Percentiles rank a stretch among this genome's conserved stretches.
Evolutionary conservation across 306 rosid species (phyloP).

Genomic region (Cyclanthera cordifolia): DNA sequence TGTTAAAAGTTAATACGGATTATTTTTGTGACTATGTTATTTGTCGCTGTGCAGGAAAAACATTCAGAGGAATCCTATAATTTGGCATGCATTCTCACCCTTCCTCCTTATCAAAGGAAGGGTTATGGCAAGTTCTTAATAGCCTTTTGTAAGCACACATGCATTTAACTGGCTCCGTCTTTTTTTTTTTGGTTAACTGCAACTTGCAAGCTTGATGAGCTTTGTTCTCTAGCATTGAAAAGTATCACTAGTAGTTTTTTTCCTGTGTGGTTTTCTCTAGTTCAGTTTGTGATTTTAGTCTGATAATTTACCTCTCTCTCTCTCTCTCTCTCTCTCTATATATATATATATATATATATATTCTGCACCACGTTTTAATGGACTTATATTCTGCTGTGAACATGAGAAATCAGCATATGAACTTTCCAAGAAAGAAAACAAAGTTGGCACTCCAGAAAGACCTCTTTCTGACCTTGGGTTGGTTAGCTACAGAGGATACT

Average conservation of each 20-base stretch:
- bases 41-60: conserved; percentile 57
- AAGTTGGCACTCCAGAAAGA: conserved; percentile 96
- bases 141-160: conserved; percentile 71
- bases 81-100: conserved; percentile 92
- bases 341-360: too few species aligned
- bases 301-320: background rate
- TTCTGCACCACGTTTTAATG: background rate
- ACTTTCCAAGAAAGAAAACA: conserved; percentile 93
- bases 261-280: background rate
- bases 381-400: conserved; percentile 15
- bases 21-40: conserved; percentile 3
- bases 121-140: conserved; percentile 98
- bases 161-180: background rate
- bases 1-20: background rate
- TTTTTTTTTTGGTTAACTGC: background rate
- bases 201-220: background rate
- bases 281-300: background rate
- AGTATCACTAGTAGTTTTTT: background rate
- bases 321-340: too few species aligned
- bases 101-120: conserved; percentile 98
- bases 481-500: conserved; percentile 95
- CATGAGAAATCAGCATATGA: conserved; percentile 70
- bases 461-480: conserved; percentile 97
- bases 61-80: conserved; percentile 98
- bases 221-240: background rate